These are phyloP conservation scores for Fusarium pseudonygamai DNA, from an alignment of 2,329 filamentous ascomycete genomes.

Conservation along the genomic window DNA sequence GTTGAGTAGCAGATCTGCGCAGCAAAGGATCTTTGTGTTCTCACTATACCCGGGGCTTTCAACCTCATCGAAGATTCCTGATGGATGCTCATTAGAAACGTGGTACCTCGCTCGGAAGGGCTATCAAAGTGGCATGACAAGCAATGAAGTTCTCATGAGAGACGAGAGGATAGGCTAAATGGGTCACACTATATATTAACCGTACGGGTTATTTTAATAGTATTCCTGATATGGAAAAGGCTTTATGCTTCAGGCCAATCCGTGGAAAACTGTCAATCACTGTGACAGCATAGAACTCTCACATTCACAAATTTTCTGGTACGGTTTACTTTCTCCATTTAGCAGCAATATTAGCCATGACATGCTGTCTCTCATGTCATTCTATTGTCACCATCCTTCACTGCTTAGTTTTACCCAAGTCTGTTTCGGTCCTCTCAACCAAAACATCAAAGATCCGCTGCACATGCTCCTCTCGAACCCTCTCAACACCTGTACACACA, in stretches of 20 bases:
- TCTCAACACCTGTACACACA: slow-evolving; percentile 76
- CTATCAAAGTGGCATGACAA: too few relatives aligned
- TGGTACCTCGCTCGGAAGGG: too few relatives aligned
- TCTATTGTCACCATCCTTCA: accelerated
- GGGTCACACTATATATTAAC: too few relatives aligned
- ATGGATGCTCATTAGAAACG: neutral
- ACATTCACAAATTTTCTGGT: accelerated
- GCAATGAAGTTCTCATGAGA: too few relatives aligned
- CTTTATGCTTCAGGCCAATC: too few relatives aligned
- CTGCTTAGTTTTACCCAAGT: neutral
- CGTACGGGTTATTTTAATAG: too few relatives aligned
- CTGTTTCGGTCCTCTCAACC: slow-evolving; percentile 66
- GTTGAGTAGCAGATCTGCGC: accelerated
- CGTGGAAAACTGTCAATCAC: too few relatives aligned
- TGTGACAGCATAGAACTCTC: accelerated
- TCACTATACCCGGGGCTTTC: neutral
- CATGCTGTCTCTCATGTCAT: accelerated
- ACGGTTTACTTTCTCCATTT: too few relatives aligned
- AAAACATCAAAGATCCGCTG: slow-evolving; percentile 78
- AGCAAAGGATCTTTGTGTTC: accelerated
- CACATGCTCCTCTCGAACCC: slow-evolving; percentile 76
- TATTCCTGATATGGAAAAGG: too few relatives aligned
- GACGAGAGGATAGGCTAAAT: too few relatives aligned
- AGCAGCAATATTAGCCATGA: accelerated
- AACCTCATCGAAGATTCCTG: too few relatives aligned